A percentile compares a stretch with the other conserved stretches of the same genome.
Evolutionary conservation across 169 alveolate species (phyloP).

Genomic region (Toxoplasma gondii): DNA sequence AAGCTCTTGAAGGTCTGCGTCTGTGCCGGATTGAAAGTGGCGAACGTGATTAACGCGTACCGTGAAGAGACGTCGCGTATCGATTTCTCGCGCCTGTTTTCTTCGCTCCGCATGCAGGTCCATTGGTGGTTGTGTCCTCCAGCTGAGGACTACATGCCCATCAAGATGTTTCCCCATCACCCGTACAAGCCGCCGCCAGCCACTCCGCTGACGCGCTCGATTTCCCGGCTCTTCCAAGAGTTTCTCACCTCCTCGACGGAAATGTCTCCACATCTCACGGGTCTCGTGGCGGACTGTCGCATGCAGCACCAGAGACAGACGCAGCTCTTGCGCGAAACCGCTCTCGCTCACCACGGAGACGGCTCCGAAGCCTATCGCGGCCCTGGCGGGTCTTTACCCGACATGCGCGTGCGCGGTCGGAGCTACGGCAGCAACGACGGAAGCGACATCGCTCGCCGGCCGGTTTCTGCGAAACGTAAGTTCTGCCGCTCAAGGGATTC

Average conservation of each 20-base stretch:
- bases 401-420: background rate
- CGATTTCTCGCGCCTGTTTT: too few relatives aligned
- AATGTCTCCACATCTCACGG: background rate
- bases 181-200: background rate
- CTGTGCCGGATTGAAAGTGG: too few relatives aligned
- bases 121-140: conserved; percentile 30
- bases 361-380: background rate
- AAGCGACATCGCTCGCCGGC: background rate
- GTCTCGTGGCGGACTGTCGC: background rate
- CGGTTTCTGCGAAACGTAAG: background rate
- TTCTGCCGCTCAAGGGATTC: too few relatives aligned
- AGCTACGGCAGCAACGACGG: background rate
- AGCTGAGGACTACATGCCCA: conserved; percentile 44
- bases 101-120: background rate
- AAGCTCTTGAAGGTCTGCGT: too few relatives aligned
- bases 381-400: background rate
- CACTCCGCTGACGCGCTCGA: background rate
- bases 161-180: conserved; percentile 3
- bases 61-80: too few relatives aligned
- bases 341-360: background rate
- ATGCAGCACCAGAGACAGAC: background rate
- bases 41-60: too few relatives aligned
- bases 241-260: background rate
- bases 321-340: background rate
- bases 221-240: background rate